phyloP scores from a whole-genome alignment of 768 basidiomycete genomes.

The Cubamyces sp. region DNA sequence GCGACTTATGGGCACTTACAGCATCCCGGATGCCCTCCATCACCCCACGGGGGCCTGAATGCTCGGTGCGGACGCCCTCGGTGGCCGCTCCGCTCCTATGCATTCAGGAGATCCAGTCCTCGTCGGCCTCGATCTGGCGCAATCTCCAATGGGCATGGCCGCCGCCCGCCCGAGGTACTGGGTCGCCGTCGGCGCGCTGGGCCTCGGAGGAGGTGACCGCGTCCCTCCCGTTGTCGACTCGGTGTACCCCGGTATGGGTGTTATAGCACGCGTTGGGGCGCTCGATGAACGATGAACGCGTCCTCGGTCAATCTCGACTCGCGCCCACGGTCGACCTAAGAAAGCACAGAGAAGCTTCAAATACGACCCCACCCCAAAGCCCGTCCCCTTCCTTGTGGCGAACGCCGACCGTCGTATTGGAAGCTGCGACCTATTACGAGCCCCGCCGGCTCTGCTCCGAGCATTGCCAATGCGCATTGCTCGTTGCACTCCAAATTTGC shows the following conservation, averaged over 20 bases:
- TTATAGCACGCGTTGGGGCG: slow-evolving; percentile 57
- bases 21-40: no score
- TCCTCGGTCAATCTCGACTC: slow-evolving; percentile 42
- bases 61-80: slow-evolving; percentile 16
- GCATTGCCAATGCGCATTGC: neutral
- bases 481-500: neutral
- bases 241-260: slow-evolving; percentile 35
- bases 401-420: slow-evolving; percentile 57
- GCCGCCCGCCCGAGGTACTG: slow-evolving; percentile 1
- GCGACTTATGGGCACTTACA: slow-evolving; percentile 1
- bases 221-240: neutral
- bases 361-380: slow-evolving; percentile 68
- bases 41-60: no score
- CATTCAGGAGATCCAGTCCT: no score
- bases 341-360: slow-evolving; percentile 38
- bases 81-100: no score
- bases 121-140: slow-evolving; percentile 9
- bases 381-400: slow-evolving; percentile 69
- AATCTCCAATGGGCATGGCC: slow-evolving; percentile 20
- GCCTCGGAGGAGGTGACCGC: slow-evolving; percentile 13
- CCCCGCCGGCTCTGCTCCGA: neutral
- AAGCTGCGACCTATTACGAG: slow-evolving; percentile 28
- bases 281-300: slow-evolving; percentile 56
- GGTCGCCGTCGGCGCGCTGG: slow-evolving; percentile 2
- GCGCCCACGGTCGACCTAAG: slow-evolving; percentile 46